Evolutionary conservation across 177 flowering plant genomes (phyloP).

Genomic region (Vitis hybrid): DNA sequence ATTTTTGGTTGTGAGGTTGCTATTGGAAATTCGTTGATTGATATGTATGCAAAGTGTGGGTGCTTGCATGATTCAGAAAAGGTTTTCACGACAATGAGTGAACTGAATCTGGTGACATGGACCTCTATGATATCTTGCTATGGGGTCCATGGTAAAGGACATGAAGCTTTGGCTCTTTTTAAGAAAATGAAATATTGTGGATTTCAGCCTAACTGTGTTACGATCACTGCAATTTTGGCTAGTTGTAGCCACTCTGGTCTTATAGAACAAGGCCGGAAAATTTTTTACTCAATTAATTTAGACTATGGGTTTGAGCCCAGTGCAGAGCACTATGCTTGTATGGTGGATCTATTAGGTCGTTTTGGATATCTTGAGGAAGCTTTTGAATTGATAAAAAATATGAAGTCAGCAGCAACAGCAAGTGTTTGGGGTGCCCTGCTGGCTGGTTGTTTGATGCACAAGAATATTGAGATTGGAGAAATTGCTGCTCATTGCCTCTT

Average conservation of each 20-base stretch:
- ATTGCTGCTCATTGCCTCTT: constrained; percentile 55
- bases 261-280: constrained; percentile 38
- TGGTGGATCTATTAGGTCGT: constrained; percentile 65
- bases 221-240: constrained; percentile 53
- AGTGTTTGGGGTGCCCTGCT: constrained; percentile 72
- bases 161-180: constrained; percentile 39
- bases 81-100: constrained; percentile 36
- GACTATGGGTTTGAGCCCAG: constrained; percentile 41
- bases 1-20: constrained; percentile 32
- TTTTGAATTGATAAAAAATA: constrained; percentile 27
- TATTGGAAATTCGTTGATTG: constrained; percentile 48
- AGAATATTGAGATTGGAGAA: constrained; percentile 56
- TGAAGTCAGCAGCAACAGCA: constrained; percentile 29
- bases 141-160: constrained; percentile 59
- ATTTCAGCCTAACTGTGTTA: constrained; percentile 40
- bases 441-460: constrained; percentile 46
- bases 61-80: constrained; percentile 34
- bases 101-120: constrained; percentile 47
- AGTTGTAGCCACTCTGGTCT: constrained; percentile 61
- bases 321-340: constrained; percentile 57
- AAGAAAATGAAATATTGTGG: constrained; percentile 42
- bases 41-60: constrained; percentile 58
- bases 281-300: constrained; percentile 36
- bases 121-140: constrained; percentile 60
- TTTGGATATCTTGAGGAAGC: constrained; percentile 51